These are phyloP conservation scores for Cutaneotrichosporon sp. DNA, from an alignment of 1,284 basidiomycete genomes.

Conservation along the genomic window DNA sequence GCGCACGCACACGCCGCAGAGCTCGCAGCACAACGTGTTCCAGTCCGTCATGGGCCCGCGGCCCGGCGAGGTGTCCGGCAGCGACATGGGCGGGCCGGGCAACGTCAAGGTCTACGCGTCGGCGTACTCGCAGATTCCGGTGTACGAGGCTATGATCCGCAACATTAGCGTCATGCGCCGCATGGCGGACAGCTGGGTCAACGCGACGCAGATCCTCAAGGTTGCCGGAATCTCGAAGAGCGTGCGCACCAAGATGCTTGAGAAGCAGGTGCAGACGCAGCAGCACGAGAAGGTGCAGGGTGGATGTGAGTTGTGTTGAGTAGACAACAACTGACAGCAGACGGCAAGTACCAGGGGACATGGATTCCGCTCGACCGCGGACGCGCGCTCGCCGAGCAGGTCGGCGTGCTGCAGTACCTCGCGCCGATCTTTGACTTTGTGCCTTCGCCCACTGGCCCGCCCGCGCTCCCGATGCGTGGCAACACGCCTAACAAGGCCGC, in stretches of 20 bases:
- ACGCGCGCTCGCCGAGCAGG: slow-evolving; percentile 84
- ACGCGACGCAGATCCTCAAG: slow-evolving; percentile 99
- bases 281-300: slow-evolving; percentile 99
- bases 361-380: slow-evolving; percentile 95
- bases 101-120: slow-evolving; percentile 50
- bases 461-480: slow-evolving; percentile 44
- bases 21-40: slow-evolving; percentile 39
- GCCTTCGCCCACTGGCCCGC: slow-evolving; percentile 58
- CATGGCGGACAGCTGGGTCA: slow-evolving; percentile 78
- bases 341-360: slow-evolving; percentile 99
- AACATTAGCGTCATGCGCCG: slow-evolving; percentile 98
- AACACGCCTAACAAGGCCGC: slow-evolving; percentile 28
- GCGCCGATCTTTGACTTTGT: slow-evolving; percentile 89
- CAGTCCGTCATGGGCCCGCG: slow-evolving; percentile 46
- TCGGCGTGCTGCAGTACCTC: slow-evolving; percentile 80
- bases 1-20: slow-evolving; percentile 19
- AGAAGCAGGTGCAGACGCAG: slow-evolving; percentile 94
- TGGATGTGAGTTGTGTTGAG: slow-evolving; percentile 61
- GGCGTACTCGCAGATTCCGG: slow-evolving; percentile 57
- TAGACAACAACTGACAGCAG: slow-evolving; percentile 28
- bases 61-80: slow-evolving; percentile 42
- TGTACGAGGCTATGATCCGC: slow-evolving; percentile 95
- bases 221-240: slow-evolving; percentile 98
- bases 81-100: slow-evolving; percentile 29
- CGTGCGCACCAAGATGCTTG: slow-evolving; percentile 92